Base-by-base conservation (phyloP, 2,329 filamentous ascomycete genomes). In the Celoporthe dispersa region DNA sequence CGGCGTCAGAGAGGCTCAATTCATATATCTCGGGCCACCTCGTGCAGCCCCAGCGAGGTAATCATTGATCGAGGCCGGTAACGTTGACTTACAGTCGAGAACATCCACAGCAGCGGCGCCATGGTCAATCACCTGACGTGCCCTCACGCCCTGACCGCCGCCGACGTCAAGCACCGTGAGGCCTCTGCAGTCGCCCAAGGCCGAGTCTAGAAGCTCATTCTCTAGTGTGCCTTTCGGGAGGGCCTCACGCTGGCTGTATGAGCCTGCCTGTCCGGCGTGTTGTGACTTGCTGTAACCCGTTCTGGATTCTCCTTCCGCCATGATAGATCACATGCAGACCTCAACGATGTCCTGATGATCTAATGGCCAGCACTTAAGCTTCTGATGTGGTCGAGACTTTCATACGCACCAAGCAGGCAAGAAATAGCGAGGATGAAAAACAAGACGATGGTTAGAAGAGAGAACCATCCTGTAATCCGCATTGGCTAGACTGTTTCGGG, bases 91-190 rank as follows among this genome's bases (percentile, higher is more conserved):
- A 71, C 69, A 63, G 67, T 79, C 77, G 31, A 79, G 74, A 25
- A 78, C 73, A 57, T 79, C 76, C 7, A 79, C 76, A 5, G 68
- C 64, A 3, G 44, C 51, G 6, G 78, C 78, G 2, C 77, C 77
- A 12, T 70, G 71, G 3, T 74, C 72, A 53, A 79, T 39, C 39
- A 75, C 77, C 25, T 74, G 65, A 0, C 76, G 76, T 1, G 76
- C 77, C 9, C 74, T 73, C 1, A 78, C 55, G 1, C 78, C 77
- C 28, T 75, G 76, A 35, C 78, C 78, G 9, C 78, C 77, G 25
- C 76, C 78, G 5, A 79, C 73, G 67, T 79, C 78, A 51, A 79
- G 74, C n/a, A 80, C 71, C 0, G 66, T 72, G 37, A 73, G 69
- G 2, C 75, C 77, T 0, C 73, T 67, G 66, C 74, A 76, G 57